These are phyloP conservation scores for Talaromyces marneffei DNA, from an alignment of 2,329 filamentous ascomycete genomes.

Conservation along the genomic window DNA sequence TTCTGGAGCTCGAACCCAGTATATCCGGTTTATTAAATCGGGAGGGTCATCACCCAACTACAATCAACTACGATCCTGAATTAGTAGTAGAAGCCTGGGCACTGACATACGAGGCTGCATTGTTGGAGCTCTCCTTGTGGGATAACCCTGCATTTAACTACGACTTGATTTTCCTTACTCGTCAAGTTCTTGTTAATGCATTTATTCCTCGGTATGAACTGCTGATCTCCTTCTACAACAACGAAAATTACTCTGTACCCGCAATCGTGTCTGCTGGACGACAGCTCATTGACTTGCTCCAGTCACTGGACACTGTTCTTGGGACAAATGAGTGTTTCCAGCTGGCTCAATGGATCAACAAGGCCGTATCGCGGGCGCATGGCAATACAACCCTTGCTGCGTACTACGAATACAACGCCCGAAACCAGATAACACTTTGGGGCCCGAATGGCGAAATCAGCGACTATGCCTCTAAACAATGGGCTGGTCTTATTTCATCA, in stretches of 20 bases:
- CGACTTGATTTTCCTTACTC: conserved; percentile 45
- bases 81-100: conserved; percentile 37
- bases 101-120: conserved; percentile 34
- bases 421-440: conserved; percentile 49
- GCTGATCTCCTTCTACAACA: conserved; percentile 34
- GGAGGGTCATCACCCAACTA: conserved; percentile 38
- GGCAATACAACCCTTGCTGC: conserved; percentile 21
- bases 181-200: conserved; percentile 45
- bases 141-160: conserved; percentile 39
- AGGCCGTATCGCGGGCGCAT: conserved; percentile 29
- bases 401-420: conserved; percentile 43
- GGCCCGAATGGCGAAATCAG: conserved; percentile 44
- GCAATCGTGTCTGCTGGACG: conserved; percentile 24
- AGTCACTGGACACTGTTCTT: conserved; percentile 39
- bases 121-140: conserved; percentile 32
- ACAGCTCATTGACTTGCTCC: conserved; percentile 30
- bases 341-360: conserved; percentile 39
- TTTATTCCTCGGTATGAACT: conserved; percentile 37
- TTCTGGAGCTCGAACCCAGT: conserved; percentile 43
- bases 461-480: conserved; percentile 48
- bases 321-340: conserved; percentile 38
- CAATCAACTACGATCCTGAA: conserved; percentile 37
- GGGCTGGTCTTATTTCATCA: conserved; percentile 42
- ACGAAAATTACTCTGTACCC: conserved; percentile 16
- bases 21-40: conserved; percentile 36